These are phyloP conservation scores for Chlorella sp. DNA, from an alignment of 139 green algal genomes.

Conservation along the genomic window DNA sequence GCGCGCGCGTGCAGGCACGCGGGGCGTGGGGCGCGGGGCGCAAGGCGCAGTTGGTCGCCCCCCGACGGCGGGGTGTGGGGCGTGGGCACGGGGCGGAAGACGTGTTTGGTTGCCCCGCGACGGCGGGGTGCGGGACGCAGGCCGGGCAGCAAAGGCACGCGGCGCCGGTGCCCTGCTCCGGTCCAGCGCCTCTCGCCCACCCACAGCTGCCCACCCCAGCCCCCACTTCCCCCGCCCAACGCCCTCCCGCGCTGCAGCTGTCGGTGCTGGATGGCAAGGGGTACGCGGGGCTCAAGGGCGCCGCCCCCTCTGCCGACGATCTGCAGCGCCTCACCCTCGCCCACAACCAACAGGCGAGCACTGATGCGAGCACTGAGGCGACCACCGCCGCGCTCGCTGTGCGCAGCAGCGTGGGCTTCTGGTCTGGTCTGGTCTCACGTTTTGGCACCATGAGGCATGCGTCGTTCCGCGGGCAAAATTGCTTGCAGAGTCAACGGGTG, in stretches of 20 bases:
- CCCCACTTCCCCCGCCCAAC: not conserved
- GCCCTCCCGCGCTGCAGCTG: conserved; percentile 29
- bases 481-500: too few relatives aligned
- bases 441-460: not conserved
- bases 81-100: not conserved
- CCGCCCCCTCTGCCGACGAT: not conserved
- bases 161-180: not conserved
- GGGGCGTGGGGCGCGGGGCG: not conserved
- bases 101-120: not conserved
- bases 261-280: conserved; percentile 44
- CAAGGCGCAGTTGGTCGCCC: not conserved
- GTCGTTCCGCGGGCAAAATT: not conserved
- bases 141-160: not conserved
- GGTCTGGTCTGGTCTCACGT: not conserved
- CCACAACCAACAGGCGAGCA: conserved; percentile 30
- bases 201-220: not conserved
- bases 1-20: not conserved
- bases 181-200: too few relatives aligned
- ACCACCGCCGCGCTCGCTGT: too few relatives aligned
- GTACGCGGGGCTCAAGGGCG: conserved; percentile 20
- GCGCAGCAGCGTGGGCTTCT: not conserved
- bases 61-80: not conserved
- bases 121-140: not conserved
- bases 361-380: too few relatives aligned
- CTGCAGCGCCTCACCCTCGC: conserved; percentile 29